Conservation (phyloP, 768 basidiomycete species). For the Boletus subcaerulescens region DNA sequence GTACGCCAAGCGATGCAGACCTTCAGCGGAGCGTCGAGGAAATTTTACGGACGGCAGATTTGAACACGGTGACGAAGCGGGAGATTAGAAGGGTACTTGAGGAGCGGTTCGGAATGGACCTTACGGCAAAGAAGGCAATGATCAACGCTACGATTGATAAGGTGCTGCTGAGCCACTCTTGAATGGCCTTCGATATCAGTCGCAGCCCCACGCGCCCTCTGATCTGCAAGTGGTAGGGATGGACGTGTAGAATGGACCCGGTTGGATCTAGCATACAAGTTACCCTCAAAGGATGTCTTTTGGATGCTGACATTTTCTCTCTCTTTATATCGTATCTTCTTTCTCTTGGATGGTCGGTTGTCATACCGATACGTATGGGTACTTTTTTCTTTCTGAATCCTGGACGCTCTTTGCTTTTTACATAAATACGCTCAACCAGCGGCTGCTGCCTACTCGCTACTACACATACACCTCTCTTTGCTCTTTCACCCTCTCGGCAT, state of each 20-base stretch:
- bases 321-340: slow-evolving; percentile 5
- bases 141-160: slow-evolving; percentile 82
- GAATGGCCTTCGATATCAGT: not conserved
- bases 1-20: slow-evolving; percentile 61
- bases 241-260: slow-evolving; percentile 18
- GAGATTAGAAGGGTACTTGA: slow-evolving; percentile 84
- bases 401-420: not conserved
- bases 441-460: not conserved
- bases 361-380: not conserved
- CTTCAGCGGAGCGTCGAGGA: slow-evolving; percentile 74
- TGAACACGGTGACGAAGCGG: slow-evolving; percentile 90
- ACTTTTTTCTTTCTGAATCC: not conserved
- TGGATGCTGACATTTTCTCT: slow-evolving; percentile 13
- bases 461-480: not conserved
- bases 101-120: slow-evolving; percentile 73
- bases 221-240: not conserved
- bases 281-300: slow-evolving; percentile 8
- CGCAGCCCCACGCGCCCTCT: not conserved
- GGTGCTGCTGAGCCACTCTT: slow-evolving; percentile 52
- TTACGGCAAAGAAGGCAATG: slow-evolving; percentile 63
- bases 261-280: slow-evolving; percentile 20
- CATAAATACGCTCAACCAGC: not conserved
- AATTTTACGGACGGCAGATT: slow-evolving; percentile 73
- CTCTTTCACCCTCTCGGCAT: not conserved
- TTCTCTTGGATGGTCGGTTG: not conserved